Evolutionary conservation across 1,284 basidiomycete species (phyloP).

Genomic region (Rhizoctonia solani): DNA sequence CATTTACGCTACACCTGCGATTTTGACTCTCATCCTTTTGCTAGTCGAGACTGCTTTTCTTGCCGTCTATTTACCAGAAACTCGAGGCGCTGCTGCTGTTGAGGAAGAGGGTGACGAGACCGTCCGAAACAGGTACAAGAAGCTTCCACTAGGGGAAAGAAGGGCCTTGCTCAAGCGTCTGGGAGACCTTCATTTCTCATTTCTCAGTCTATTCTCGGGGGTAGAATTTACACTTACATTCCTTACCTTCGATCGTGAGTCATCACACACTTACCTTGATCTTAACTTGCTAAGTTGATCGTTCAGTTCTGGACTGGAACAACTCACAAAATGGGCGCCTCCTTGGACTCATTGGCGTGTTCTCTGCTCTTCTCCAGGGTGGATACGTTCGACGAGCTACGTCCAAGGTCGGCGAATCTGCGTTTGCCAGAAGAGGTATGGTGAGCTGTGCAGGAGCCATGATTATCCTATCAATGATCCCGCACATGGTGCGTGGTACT

Average conservation of each 20-base stretch:
- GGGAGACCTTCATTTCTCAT: constrained; percentile 74
- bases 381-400: constrained; percentile 83
- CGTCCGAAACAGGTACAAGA: constrained; percentile 10
- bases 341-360: constrained; percentile 80
- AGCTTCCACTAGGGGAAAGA: constrained; percentile 36
- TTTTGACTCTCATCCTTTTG: constrained; percentile 73
- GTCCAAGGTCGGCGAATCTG: constrained; percentile 70
- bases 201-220: constrained; percentile 83
- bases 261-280: not conserved
- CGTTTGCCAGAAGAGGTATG: constrained; percentile 78
- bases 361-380: constrained; percentile 85
- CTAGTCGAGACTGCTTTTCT: constrained; percentile 73
- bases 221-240: constrained; percentile 92
- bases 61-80: constrained; percentile 75
- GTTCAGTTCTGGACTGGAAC: constrained; percentile 79
- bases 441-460: constrained; percentile 71
- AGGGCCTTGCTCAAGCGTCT: constrained; percentile 48
- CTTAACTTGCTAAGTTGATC: not conserved
- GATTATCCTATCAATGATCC: constrained; percentile 67
- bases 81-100: constrained; percentile 54
- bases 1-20: constrained; percentile 82
- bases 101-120: constrained; percentile 42
- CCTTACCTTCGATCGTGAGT: constrained; percentile 81
- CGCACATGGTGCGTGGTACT: constrained; percentile 52
- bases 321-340: constrained; percentile 88